A percentile compares a stretch with the other conserved stretches of the same genome.
Conservation (phyloP, 257 asterid genomes). For the Mitragyna speciosa region DNA sequence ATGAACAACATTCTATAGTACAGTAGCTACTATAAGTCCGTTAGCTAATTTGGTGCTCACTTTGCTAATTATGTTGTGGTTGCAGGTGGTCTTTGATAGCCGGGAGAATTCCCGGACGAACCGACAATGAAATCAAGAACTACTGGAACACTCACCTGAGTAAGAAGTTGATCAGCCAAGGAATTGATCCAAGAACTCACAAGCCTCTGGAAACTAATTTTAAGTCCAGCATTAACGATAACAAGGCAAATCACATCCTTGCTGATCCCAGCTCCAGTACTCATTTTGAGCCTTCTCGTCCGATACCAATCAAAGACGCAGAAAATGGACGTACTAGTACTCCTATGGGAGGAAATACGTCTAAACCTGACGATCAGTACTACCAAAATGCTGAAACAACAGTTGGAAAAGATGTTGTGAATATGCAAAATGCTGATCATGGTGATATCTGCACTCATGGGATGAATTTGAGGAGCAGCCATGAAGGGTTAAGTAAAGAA, state of each 20-base stretch:
- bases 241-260: background rate
- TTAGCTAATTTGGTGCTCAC: too few species aligned
- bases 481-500: conserved; percentile 6
- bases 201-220: conserved; percentile 40
- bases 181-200: conserved; percentile 78
- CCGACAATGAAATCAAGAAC: conserved; percentile 71
- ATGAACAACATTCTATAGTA: too few species aligned
- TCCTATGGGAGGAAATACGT: background rate
- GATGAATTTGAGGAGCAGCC: background rate
- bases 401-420: background rate
- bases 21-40: too few species aligned
- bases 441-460: background rate
- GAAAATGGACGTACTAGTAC: background rate
- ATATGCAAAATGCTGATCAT: background rate
- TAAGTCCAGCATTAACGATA: background rate
- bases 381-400: background rate
- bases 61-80: background rate
- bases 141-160: conserved; percentile 75
- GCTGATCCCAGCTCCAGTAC: background rate
- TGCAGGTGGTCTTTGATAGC: conserved; percentile 79
- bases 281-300: background rate
- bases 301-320: background rate
- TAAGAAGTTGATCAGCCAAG: conserved; percentile 66
- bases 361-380: background rate
- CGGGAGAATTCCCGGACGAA: conserved; percentile 72